Evolutionary conservation across 1,139 yeast species (phyloP).

Genomic region (Nematodospora anomalae): DNA sequence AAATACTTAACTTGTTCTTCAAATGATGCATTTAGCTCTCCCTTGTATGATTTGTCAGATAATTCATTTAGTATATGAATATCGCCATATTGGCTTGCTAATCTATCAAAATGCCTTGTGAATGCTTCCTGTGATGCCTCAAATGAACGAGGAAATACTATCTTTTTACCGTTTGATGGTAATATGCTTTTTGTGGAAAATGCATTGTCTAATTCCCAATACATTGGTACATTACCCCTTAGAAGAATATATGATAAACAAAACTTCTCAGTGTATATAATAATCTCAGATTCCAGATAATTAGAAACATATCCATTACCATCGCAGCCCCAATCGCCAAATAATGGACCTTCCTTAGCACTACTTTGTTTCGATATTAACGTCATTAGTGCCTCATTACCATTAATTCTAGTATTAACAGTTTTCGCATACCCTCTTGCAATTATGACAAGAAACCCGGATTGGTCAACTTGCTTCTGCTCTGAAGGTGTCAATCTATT

Average conservation of each 20-base stretch:
- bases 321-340: slow-evolving; percentile 70
- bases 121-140: slow-evolving; percentile 69
- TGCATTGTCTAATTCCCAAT: slow-evolving; percentile 59
- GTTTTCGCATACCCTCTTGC: slow-evolving; percentile 69
- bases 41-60: slow-evolving; percentile 39
- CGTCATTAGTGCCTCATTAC: slow-evolving; percentile 51
- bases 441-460: slow-evolving; percentile 58
- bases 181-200: slow-evolving; percentile 30
- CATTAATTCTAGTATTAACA: slow-evolving; percentile 44
- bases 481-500: slow-evolving; percentile 53
- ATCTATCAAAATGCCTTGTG: slow-evolving; percentile 58
- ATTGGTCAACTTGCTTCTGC: slow-evolving; percentile 49
- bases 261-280: slow-evolving; percentile 52
- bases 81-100: slow-evolving; percentile 61
- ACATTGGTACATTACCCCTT: slow-evolving; percentile 70
- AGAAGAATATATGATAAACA: slow-evolving; percentile 60
- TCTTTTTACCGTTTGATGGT: slow-evolving; percentile 46
- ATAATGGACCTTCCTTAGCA: slow-evolving; percentile 56
- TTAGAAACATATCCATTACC: slow-evolving; percentile 71
- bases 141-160: slow-evolving; percentile 56
- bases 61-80: slow-evolving; percentile 58
- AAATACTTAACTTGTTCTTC: slow-evolving; percentile 32
- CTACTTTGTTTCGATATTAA: slow-evolving; percentile 69
- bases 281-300: slow-evolving; percentile 64
- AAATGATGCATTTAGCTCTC: slow-evolving; percentile 31